Evolutionary conservation across 1,284 basidiomycete genomes (phyloP), one percentile per base, ranked within the genome.

Genomic region (Marasmius oreades): DNA sequence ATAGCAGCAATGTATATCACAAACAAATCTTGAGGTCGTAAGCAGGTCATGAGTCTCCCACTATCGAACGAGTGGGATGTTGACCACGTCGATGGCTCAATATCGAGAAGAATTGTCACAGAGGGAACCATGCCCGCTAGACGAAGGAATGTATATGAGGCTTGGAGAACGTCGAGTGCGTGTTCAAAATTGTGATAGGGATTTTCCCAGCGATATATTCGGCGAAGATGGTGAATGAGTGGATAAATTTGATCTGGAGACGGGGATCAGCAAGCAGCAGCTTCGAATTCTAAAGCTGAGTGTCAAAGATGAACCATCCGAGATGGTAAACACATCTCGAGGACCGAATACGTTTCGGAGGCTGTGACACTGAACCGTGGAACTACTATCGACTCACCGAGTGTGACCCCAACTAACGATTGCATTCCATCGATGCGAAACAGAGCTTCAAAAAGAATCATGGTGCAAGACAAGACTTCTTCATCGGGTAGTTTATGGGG

Each of bases 171-270:
- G 69, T 98, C 95, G 46, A 96, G 77, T 1, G 94, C 95, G 70
- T 98, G 95, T 57, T 93, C 86, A 68, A 95, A 97, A 68, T 98
- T 98, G 76, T 98, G 95, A 72, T 98, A 98, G 14, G 90, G 88
- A 72, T 97, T 97, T 53, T 88, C 86, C 47, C 83, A 80, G 61
- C 94, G 89, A 68, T 98, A 98, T 55, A 95, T 88, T 34, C 85
- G 84, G 31, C 89, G 84, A 12, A 97, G 81, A 61, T 95, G 92
- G 60, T 85, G 84, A 28, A 96, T 77, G 65, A 95, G 88, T 5
- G 81, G 73, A 24, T 84, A 82, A 61, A 95, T 79, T 73, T 87
- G 85, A 60, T 79, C 88, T 90, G 64, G 47, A 57, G 46, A 52
- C 62, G 58, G 61, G 61, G 34, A 23, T 37, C 36, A 56, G 61